Evolutionary conservation across 2,329 filamentous ascomycete genomes (phyloP).

Genomic region (Penicillium sp.): DNA sequence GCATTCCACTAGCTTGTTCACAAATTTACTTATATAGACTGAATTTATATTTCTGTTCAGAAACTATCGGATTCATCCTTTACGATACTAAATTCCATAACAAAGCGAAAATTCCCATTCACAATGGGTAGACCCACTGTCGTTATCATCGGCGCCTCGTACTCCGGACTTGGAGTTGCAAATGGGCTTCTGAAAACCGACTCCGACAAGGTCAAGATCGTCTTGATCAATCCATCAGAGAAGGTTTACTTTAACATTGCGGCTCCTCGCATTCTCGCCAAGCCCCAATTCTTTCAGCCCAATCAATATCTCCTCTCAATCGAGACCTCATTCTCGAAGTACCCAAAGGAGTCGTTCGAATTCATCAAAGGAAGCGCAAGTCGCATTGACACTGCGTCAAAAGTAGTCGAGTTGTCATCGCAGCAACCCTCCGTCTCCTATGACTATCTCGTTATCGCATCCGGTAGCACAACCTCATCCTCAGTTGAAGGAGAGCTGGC

Average conservation of each 20-base stretch:
- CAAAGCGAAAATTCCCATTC: not conserved
- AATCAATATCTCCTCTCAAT: not conserved
- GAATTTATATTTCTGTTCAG: not conserved
- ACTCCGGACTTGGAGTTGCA: constrained; percentile 1
- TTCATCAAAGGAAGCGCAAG: constrained; percentile 5
- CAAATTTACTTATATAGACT: not conserved
- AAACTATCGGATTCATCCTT: not conserved
- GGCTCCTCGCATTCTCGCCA: constrained; percentile 1
- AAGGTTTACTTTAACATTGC: constrained; percentile 8
- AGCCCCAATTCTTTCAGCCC: not conserved
- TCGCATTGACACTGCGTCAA: not conserved
- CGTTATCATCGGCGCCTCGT: constrained; percentile 4
- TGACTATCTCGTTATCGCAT: constrained; percentile 8
- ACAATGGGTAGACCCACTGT: not conserved
- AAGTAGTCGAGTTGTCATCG: not conserved
- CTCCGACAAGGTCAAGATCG: not conserved
- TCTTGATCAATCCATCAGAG: constrained; percentile 4
- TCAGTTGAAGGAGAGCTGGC: not conserved
- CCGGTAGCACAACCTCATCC: constrained; percentile 5
- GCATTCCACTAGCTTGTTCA: not conserved
- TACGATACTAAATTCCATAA: too few species aligned
- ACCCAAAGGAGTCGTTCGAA: not conserved
- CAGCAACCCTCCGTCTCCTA: not conserved
- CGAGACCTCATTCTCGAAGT: not conserved
- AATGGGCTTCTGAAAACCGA: not conserved